Conservation (phyloP, 495 filamentous ascomycete species). For the Penicillium ucsense region DNA sequence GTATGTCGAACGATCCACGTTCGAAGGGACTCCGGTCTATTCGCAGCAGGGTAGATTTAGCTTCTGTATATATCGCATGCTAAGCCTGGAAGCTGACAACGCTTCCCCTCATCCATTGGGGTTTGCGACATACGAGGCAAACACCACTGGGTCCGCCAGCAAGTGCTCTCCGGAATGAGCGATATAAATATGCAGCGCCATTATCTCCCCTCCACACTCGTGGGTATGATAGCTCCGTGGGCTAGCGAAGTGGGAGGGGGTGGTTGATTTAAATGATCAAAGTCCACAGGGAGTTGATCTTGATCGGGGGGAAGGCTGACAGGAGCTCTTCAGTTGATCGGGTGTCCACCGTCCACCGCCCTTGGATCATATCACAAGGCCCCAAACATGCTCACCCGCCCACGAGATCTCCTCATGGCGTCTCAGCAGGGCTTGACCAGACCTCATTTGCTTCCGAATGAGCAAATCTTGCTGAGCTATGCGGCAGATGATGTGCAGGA, state of each 20-base stretch:
- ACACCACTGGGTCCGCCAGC: slow-evolving; percentile 56
- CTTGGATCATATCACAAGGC: slow-evolving; percentile 25
- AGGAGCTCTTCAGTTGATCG: slow-evolving; percentile 9
- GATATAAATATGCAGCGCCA: slow-evolving; percentile 74
- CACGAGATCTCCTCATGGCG: slow-evolving; percentile 34
- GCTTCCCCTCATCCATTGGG: slow-evolving; percentile 3
- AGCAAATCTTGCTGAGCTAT: slow-evolving; percentile 30
- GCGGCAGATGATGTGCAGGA: slow-evolving; percentile 36
- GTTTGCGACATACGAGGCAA: slow-evolving; percentile 51
- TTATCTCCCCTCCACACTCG: slow-evolving; percentile 35
- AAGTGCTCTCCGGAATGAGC: slow-evolving; percentile 83
- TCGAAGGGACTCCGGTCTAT: slow-evolving; percentile 60
- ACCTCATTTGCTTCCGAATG: slow-evolving; percentile 29
- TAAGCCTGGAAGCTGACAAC: not conserved
- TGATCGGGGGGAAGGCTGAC: slow-evolving; percentile 6
- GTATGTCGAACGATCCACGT: slow-evolving; percentile 59
- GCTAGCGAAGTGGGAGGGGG: slow-evolving; percentile 22
- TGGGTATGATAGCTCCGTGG: slow-evolving; percentile 22
- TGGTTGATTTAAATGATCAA: slow-evolving; percentile 7
- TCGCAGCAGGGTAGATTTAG: slow-evolving; percentile 13
- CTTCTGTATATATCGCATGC: slow-evolving; percentile 1
- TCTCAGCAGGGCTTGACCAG: slow-evolving; percentile 21
- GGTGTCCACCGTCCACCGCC: slow-evolving; percentile 15
- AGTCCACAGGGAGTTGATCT: not conserved
- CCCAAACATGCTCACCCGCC: slow-evolving; percentile 9